A percentile compares a stretch with the other conserved stretches of the same genome.
Conservation (phyloP, 106 monocot genomes). For the Vanilla planifolia region DNA sequence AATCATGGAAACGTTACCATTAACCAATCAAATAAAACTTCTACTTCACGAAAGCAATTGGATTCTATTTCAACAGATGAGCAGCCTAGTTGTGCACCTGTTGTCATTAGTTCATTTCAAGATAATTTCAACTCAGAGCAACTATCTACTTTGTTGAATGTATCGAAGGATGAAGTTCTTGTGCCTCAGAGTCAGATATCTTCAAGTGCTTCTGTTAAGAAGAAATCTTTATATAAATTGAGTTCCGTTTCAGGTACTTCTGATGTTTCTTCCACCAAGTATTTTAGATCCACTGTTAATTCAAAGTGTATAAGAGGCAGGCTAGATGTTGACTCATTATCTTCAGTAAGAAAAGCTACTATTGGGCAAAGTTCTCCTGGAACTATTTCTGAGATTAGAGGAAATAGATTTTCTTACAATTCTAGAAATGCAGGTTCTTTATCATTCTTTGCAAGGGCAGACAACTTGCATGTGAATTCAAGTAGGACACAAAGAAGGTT, state of each 20-base stretch:
- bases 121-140: slow-evolving; percentile 14
- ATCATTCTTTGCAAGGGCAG: slow-evolving; percentile 21
- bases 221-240: slow-evolving; percentile 17
- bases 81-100: slow-evolving; percentile 5
- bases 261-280: slow-evolving; percentile 20
- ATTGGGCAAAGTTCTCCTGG: slow-evolving; percentile 3
- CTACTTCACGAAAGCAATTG: slow-evolving; percentile 23
- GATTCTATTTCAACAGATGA: slow-evolving; percentile 9
- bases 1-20: slow-evolving; percentile 24
- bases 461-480: slow-evolving; percentile 29
- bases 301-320: slow-evolving; percentile 31
- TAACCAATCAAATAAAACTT: slow-evolving; percentile 18
- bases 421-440: slow-evolving; percentile 29
- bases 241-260: slow-evolving; percentile 11
- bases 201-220: slow-evolving; percentile 6
- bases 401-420: slow-evolving; percentile 53
- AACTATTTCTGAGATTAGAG: slow-evolving; percentile 14
- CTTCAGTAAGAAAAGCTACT: slow-evolving; percentile 22
- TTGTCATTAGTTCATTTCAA: slow-evolving; percentile 3
- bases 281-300: slow-evolving; percentile 14
- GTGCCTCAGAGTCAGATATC: slow-evolving; percentile 8
- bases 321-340: slow-evolving; percentile 19
- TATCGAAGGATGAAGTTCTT: slow-evolving; percentile 12
- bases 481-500: slow-evolving; percentile 43
- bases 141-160: slow-evolving; percentile 13